A percentile compares a stretch with the other conserved stretches of the same genome.
These are phyloP conservation scores for Phanerochaete sordida DNA, from an alignment of 768 basidiomycete species.

Conservation along the genomic window DNA sequence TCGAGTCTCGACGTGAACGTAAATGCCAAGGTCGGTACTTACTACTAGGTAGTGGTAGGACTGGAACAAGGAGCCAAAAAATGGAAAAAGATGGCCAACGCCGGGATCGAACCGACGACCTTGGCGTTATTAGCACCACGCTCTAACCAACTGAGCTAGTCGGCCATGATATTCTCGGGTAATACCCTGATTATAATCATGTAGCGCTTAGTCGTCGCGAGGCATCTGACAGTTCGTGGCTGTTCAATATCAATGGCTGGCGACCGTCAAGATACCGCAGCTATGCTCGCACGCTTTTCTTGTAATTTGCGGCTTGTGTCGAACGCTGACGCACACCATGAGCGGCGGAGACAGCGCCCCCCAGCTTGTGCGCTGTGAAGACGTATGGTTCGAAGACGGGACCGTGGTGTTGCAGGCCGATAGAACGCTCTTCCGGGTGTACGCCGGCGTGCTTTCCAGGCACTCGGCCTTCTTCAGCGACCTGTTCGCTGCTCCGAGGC, in stretches of 20 bases:
- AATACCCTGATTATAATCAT: slow-evolving; percentile 9
- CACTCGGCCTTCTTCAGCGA: not conserved
- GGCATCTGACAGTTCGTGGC: too few relatives aligned
- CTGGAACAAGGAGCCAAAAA: too few relatives aligned
- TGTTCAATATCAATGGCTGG: too few relatives aligned
- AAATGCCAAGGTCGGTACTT: too few relatives aligned
- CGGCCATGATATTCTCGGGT: slow-evolving; percentile 41
- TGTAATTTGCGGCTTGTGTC: not conserved
- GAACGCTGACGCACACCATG: not conserved
- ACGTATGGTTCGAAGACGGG: not conserved
- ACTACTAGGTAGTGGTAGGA: too few relatives aligned
- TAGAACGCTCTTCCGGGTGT: not conserved
- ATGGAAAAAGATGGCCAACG: slow-evolving; percentile 12
- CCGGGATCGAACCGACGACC: slow-evolving; percentile 17
- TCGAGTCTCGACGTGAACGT: too few relatives aligned
- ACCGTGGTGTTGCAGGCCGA: not conserved
- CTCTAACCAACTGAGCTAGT: slow-evolving; percentile 95
- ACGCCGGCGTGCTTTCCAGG: not conserved
- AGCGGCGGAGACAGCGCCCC: not conserved
- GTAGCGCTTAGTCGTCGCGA: too few relatives aligned
- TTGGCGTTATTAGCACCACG: slow-evolving; percentile 71
- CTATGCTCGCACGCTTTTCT: too few relatives aligned
- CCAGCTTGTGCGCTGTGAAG: not conserved
- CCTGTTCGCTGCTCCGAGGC: slow-evolving; percentile 18
- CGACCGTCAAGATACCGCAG: too few relatives aligned